Conservation (phyloP, 768 basidiomycete species). For the Suillus fuscotomentosus region DNA sequence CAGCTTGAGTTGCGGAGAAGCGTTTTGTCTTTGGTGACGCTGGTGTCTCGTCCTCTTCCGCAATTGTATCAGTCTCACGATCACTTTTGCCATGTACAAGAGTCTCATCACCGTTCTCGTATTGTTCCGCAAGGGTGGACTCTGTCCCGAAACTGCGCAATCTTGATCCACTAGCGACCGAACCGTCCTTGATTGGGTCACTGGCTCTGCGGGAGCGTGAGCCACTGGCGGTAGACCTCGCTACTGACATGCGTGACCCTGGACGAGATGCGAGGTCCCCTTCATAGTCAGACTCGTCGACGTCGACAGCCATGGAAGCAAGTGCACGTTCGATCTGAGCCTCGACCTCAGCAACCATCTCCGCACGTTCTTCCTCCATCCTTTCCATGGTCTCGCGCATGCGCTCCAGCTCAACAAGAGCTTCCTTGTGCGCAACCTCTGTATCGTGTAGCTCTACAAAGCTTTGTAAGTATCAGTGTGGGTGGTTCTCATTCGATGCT, state of each 20-base stretch:
- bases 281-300: conserved; percentile 70
- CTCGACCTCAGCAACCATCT: conserved; percentile 92
- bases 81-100: conserved; percentile 35
- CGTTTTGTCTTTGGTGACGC: conserved; percentile 63
- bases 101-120: conserved; percentile 44
- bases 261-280: conserved; percentile 57
- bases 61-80: conserved; percentile 51
- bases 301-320: conserved; percentile 79
- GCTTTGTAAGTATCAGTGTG: not conserved
- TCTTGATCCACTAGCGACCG: conserved; percentile 29
- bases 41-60: conserved; percentile 54
- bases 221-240: conserved; percentile 42
- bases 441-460: conserved; percentile 76
- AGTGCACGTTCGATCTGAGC: conserved; percentile 88
- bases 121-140: conserved; percentile 74
- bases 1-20: conserved; percentile 71
- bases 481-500: conserved; percentile 29
- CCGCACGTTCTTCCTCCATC: conserved; percentile 85
- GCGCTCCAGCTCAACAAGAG: conserved; percentile 72
- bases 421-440: conserved; percentile 77
- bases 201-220: conserved; percentile 60
- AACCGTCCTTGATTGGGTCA: conserved; percentile 49
- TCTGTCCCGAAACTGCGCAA: conserved; percentile 77
- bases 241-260: conserved; percentile 60
- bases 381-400: conserved; percentile 86